A percentile compares a stretch with the other conserved stretches of the same genome.
phyloP scores from a whole-genome alignment of 495 filamentous ascomycete species.

The Tetracladium marchalianum region DNA sequence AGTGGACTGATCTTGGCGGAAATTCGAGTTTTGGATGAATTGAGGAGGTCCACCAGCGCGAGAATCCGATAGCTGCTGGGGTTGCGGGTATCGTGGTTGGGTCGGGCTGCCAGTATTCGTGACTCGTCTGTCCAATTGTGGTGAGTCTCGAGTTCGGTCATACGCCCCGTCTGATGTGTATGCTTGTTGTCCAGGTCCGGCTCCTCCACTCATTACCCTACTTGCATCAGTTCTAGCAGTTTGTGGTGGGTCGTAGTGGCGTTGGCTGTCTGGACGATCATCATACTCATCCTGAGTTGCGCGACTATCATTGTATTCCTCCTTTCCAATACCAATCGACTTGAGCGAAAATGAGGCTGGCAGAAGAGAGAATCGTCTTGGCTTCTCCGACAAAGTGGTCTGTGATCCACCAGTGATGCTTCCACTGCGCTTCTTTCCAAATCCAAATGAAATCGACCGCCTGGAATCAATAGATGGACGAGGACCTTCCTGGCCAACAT shows the following conservation, averaged over 20 bases:
- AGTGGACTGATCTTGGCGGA: conserved; percentile 32
- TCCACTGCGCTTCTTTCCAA: conserved; percentile 60
- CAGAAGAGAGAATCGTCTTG: conserved; percentile 70
- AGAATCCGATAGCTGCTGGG: conserved; percentile 21
- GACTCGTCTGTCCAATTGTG: conserved; percentile 10
- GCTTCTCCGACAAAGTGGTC: conserved; percentile 41
- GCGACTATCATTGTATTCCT: conserved; percentile 29
- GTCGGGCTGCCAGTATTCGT: conserved; percentile 18
- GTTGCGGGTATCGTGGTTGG: conserved; percentile 19
- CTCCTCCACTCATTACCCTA: conserved; percentile 32
- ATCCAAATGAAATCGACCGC: conserved; percentile 65
- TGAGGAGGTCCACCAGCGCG: conserved; percentile 29
- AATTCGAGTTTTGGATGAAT: conserved; percentile 24
- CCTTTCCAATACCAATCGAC: conserved; percentile 40
- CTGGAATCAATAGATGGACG: conserved; percentile 70
- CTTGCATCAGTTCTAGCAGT: conserved; percentile 23
- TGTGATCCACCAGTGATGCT: conserved; percentile 39
- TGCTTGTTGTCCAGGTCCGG: conserved; percentile 13
- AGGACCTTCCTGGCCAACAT: conserved; percentile 41
- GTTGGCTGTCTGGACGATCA: conserved; percentile 16
- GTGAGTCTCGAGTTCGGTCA: conserved; percentile 13
- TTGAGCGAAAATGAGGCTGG: conserved; percentile 65
- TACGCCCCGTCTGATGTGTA: conserved; percentile 14
- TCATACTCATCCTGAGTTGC: conserved; percentile 32
- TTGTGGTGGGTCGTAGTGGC: conserved; percentile 20